Conservation (phyloP, 495 filamentous ascomycete genomes). For the Aspergillus kassunensis region DNA sequence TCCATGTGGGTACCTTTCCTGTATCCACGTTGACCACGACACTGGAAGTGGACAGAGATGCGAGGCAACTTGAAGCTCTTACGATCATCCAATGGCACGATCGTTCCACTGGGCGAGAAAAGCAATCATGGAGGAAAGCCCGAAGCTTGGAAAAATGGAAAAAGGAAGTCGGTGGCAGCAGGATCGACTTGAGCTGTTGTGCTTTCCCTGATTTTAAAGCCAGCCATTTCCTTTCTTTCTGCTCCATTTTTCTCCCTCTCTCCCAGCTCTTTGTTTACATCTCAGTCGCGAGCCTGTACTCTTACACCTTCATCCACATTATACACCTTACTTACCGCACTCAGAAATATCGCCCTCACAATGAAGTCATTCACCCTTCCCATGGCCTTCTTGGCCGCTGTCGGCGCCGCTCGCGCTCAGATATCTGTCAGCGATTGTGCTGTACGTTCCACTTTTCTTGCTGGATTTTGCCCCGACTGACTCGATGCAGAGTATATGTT, state of each 20-base stretch:
- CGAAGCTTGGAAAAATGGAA: no score
- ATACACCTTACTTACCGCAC: constrained; percentile 2
- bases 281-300: constrained; percentile 3
- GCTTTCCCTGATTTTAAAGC: constrained; percentile 15
- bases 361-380: constrained; percentile 42
- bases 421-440: constrained; percentile 36
- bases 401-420: constrained; percentile 27
- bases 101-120: not conserved
- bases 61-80: not conserved
- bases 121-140: not conserved
- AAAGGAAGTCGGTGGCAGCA: not conserved
- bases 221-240: constrained; percentile 7
- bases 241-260: constrained; percentile 6
- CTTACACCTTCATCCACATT: not conserved
- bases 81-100: not conserved
- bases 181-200: no score
- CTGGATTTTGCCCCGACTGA: not conserved
- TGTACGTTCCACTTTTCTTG: constrained; percentile 21
- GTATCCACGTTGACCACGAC: no score
- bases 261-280: not conserved
- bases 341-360: no score
- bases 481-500: constrained; percentile 58
- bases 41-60: not conserved
- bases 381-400: constrained; percentile 33
- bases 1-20: no score